Conservation (phyloP, 345 rosid species). For the Brassica cretica region DNA sequence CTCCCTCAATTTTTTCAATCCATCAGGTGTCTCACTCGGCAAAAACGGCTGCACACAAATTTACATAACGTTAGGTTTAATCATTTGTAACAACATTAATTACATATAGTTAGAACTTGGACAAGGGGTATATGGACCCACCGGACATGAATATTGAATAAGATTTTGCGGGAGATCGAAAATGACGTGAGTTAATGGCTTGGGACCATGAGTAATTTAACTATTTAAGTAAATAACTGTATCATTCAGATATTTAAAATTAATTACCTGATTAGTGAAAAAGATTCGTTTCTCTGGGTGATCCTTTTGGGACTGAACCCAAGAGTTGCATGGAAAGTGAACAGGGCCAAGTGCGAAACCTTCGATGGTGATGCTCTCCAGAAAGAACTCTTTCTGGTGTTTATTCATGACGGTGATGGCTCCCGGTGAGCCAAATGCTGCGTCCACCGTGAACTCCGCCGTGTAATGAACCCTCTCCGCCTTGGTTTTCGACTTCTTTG, state of each 20-base stretch:
- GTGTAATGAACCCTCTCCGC: conserved; percentile 85
- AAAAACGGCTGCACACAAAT: conserved; percentile 64
- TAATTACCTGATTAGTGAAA: conserved; percentile 76
- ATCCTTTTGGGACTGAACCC: conserved; percentile 80
- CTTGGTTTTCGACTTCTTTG: conserved; percentile 70
- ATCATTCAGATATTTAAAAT: not conserved
- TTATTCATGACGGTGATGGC: conserved; percentile 83
- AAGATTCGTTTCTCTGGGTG: conserved; percentile 70
- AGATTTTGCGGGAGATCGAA: not conserved
- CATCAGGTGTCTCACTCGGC: conserved; percentile 78
- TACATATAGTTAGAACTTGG: not conserved
- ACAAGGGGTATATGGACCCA: conserved; percentile 12
- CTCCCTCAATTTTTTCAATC: conserved; percentile 66
- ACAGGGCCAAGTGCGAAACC: conserved; percentile 83
- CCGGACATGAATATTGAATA: not conserved
- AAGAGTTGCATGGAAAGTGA: conserved; percentile 92
- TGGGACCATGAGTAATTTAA: not conserved
- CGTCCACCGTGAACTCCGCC: conserved; percentile 75
- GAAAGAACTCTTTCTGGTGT: conserved; percentile 84
- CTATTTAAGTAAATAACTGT: not conserved
- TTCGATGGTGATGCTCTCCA: conserved; percentile 84
- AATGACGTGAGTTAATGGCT: not conserved
- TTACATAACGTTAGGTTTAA: not conserved
- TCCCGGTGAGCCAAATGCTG: conserved; percentile 80
- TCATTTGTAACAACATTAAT: not conserved